Conservation (phyloP, 192 early-diverging fungal genomes). For the Coemansia sp. region DNA sequence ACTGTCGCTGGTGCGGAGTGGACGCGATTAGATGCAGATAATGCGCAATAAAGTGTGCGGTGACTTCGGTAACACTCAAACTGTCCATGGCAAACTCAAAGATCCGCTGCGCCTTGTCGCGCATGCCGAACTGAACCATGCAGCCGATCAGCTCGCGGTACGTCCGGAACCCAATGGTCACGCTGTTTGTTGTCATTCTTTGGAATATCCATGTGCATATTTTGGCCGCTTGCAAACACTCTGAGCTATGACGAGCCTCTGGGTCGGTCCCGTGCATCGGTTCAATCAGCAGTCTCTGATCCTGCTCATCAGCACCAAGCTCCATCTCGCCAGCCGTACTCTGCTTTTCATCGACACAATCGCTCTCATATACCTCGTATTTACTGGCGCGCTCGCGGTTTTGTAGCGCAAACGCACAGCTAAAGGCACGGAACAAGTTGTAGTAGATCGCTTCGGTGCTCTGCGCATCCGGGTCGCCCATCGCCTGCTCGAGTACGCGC, state of each 20-base stretch:
- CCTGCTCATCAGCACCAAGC: background rate
- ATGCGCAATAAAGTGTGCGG: slow-evolving; percentile 21
- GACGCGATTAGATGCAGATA: slow-evolving; percentile 31
- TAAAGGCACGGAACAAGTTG: slow-evolving; percentile 39
- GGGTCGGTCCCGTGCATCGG: background rate
- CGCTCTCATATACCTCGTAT: background rate
- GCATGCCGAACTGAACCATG: slow-evolving; percentile 33
- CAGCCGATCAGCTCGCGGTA: slow-evolving; percentile 48
- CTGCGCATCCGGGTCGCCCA: slow-evolving; percentile 28
- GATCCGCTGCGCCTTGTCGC: slow-evolving; percentile 42
- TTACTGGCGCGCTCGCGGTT: background rate
- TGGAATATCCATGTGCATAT: slow-evolving; percentile 45
- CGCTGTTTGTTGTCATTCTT: slow-evolving; percentile 23
- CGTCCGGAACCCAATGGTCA: slow-evolving; percentile 23
- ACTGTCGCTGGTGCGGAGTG: slow-evolving; percentile 28
- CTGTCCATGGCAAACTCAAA: slow-evolving; percentile 45
- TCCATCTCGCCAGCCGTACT: background rate
- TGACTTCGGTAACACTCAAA: slow-evolving; percentile 15
- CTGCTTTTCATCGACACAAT: background rate
- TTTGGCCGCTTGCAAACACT: slow-evolving; percentile 29
- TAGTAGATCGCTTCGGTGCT: slow-evolving; percentile 39
- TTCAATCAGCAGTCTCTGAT: background rate
- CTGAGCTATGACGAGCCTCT: slow-evolving; percentile 2
- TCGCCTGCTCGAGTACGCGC: slow-evolving; percentile 35
- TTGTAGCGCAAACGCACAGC: slow-evolving; percentile 11